Base-by-base conservation (phyloP, 2,329 filamentous ascomycete species). In the Pseudogymnoascus sp. region DNA sequence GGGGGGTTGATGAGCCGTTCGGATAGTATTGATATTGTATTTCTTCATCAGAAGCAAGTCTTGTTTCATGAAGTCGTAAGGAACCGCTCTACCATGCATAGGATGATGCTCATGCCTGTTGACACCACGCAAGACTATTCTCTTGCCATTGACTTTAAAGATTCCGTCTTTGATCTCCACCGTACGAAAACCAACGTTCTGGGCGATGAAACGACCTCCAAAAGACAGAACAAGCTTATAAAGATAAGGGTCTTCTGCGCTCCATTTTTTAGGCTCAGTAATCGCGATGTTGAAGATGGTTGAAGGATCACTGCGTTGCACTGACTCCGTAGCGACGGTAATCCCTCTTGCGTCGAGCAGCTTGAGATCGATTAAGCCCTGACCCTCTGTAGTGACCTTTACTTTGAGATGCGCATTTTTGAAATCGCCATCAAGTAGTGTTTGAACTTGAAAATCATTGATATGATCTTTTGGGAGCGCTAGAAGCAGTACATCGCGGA, bases 1-100 rank as follows among this genome's bases (percentile, higher is more conserved):
- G 33, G 84, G 86, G 9, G 84, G 82, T 60, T 90, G 85, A 70
- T 91, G 88, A 0, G 81, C 86, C 0, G 84, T 88, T 1, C 88
- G 83, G 10, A 91, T 80, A 1, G 86, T 84, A 65, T 91, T 91
- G 71, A 91, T 82, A 67, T 89, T 88, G 74, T 83, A 73, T 59
- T 75, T 71, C 70, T 82, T 80, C 82, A 86, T 86, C 6, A 79
- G 73, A 9, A 82, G 64, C 3, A 85, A 73, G 65, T 86, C 83
- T n/a, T 76, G 71, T 42, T 77, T 77, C 67, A 84, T 77, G 59
- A 78, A 81, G 0, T 80, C 77, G 15, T 77, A 72, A 0, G 81
- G 80, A 1, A 84, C 79, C 2, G 80, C 75, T 7, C 82, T 78
- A 6, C 82, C 82, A 21, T 75, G 76, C 63, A 73, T 70, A 4